Evolutionary conservation across 2,329 filamentous ascomycete genomes (phyloP).

Genomic region (Xylariaceae sp.): DNA sequence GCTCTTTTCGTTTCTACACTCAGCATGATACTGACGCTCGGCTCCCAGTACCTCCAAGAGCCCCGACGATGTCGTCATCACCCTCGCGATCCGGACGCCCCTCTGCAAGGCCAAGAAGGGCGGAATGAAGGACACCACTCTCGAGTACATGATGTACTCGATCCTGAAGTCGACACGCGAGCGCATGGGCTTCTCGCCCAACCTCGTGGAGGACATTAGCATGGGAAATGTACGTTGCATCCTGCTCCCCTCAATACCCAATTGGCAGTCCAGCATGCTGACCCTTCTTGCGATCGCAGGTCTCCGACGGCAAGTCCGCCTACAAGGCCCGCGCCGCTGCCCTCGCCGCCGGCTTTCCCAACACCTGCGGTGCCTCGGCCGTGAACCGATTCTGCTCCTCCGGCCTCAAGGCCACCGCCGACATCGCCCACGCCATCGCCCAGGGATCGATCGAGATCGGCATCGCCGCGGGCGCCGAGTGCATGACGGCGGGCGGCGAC

Average conservation of each 20-base stretch:
- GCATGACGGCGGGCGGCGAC: slow-evolving; percentile 75
- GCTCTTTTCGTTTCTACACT: slow-evolving; percentile 7
- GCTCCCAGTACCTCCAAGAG: slow-evolving; percentile 75
- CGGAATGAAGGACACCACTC: slow-evolving; percentile 87
- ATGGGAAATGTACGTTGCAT: slow-evolving; percentile 71
- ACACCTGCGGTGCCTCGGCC: slow-evolving; percentile 75
- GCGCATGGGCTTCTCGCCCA: slow-evolving; percentile 73
- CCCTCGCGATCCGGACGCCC: slow-evolving; percentile 83
- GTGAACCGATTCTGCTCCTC: slow-evolving; percentile 98
- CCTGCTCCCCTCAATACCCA: neutral
- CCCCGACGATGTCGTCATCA: slow-evolving; percentile 95
- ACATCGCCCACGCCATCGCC: slow-evolving; percentile 85
- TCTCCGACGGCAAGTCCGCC: slow-evolving; percentile 78
- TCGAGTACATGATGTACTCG: slow-evolving; percentile 83
- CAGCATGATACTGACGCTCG: too few species aligned
- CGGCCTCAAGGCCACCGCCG: slow-evolving; percentile 89
- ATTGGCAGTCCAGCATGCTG: slow-evolving; percentile 1
- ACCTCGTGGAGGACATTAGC: slow-evolving; percentile 83
- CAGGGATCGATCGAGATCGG: slow-evolving; percentile 80
- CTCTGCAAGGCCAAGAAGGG: slow-evolving; percentile 87
- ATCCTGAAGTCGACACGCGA: slow-evolving; percentile 72
- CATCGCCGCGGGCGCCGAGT: slow-evolving; percentile 82
- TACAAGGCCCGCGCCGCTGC: slow-evolving; percentile 88
- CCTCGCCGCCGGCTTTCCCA: slow-evolving; percentile 89
- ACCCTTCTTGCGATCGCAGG: slow-evolving; percentile 40